Conservation (phyloP, 2,329 filamentous ascomycete genomes). For the Talaromyces pinophilus region DNA sequence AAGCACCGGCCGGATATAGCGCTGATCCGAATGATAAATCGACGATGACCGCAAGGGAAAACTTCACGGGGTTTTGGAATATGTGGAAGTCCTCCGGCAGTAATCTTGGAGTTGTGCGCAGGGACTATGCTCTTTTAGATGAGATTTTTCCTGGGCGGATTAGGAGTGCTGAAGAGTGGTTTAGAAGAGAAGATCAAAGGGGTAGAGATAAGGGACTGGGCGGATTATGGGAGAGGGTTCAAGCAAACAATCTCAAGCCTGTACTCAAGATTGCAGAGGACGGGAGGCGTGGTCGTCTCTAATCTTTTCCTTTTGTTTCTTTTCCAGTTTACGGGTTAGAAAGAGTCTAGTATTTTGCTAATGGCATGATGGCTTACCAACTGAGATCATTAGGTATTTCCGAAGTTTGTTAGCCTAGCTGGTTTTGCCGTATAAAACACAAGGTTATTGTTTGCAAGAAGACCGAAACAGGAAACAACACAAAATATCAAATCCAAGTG, state of each 20-base stretch:
- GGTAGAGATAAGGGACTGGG: neutral
- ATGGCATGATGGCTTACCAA: neutral
- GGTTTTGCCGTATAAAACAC: no score
- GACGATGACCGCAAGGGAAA: constrained; percentile 46
- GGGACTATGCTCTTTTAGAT: constrained; percentile 55
- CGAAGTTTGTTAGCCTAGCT: no score
- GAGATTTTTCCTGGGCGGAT: constrained; percentile 55
- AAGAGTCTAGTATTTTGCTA: neutral
- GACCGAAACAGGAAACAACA: no score
- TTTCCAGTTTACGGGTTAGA: neutral
- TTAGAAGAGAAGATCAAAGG: constrained; percentile 28
- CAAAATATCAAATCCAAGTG: no score
- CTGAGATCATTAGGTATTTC: neutral
- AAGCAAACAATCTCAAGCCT: neutral
- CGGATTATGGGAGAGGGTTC: constrained; percentile 8
- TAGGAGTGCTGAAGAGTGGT: constrained; percentile 53
- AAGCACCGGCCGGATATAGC: neutral
- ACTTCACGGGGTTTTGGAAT: constrained; percentile 57
- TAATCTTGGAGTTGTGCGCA: constrained; percentile 46
- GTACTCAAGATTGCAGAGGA: constrained; percentile 10
- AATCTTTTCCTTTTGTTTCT: neutral
- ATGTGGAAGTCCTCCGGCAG: constrained; percentile 47
- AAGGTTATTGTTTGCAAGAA: no score
- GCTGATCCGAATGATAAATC: constrained; percentile 37
- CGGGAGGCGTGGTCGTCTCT: constrained; percentile 1